Base-by-base conservation (phyloP, 371 early-diverging fungal genomes). In the Fennellomyces sp. region DNA sequence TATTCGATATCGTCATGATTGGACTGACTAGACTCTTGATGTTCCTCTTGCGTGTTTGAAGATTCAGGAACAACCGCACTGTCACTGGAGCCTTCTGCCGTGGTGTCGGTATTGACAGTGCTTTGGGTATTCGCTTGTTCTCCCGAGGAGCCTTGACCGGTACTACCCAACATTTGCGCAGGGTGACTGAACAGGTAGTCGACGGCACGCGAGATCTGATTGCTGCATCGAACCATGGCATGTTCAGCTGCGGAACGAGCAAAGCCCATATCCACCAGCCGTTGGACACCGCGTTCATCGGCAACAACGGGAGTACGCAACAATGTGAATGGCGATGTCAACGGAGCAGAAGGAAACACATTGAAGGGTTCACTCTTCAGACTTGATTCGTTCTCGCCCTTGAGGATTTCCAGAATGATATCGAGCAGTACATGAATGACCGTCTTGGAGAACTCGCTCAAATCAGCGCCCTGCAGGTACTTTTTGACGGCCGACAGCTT, bases 211-310 rank as follows among this genome's bases (percentile, higher is more conserved):
- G 84, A 83, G 0, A 96, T 79, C 60, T 91, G 90, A 61, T 97
- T 96, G 23, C 78, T 81, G 56, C 86, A 88, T 1, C 95, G 87
- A 12, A 84, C 70, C 48, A 96, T 74, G 2, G 97, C 97, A 28
- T 78, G 79, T 63, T 91, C 93, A 0, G 96, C 94, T 3, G 91
- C 90, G 2, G 79, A 72, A n/a, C 91, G 81, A 5, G 89, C 78
- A 71, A 96, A 98, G 0, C 98, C 98, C 95, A 97, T 95, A 29
- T 93, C 91, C 6, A 88, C 75, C 12, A 98, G 71, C 23, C 87
- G 87, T 21, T 87, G 84, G 15, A 97, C 83, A 48, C 81, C 79
- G 8, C 80, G 83, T 29, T 82, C 82, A 68, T 92, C 88, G 4
- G 76, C 84, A 2, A 72, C 66, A 1, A 71, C 63, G 21, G 78